phyloP scores from a whole-genome alignment of 2,329 filamentous ascomycete species.

The Falciphora oryzae region DNA sequence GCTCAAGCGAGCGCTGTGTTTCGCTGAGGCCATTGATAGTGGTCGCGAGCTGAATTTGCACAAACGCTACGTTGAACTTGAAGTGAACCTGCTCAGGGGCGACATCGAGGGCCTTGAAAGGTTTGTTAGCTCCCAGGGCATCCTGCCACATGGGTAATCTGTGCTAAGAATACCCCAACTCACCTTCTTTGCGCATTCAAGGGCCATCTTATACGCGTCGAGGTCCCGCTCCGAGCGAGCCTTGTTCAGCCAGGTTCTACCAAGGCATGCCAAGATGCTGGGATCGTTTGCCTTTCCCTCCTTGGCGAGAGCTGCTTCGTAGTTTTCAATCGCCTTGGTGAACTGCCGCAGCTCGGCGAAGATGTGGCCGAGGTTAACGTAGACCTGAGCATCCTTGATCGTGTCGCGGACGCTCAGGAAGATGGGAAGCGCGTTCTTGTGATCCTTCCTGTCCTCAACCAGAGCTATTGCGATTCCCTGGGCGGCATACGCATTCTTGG shows the following conservation, averaged over 20 bases:
- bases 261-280: slow-evolving; percentile 76
- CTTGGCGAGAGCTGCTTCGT: slow-evolving; percentile 77
- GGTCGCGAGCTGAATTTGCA: slow-evolving; percentile 89
- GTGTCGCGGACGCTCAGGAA: slow-evolving; percentile 89
- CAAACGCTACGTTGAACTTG: slow-evolving; percentile 96
- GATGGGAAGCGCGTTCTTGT: slow-evolving; percentile 73
- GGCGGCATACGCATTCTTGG: slow-evolving; percentile 91
- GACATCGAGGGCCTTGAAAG: slow-evolving; percentile 60
- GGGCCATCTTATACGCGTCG: slow-evolving; percentile 50
- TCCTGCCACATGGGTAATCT: background rate
- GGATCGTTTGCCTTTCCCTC: slow-evolving; percentile 70
- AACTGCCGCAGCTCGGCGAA: slow-evolving; percentile 89
- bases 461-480: slow-evolving; percentile 94
- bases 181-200: slow-evolving; percentile 60
- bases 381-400: slow-evolving; percentile 79
- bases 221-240: slow-evolving; percentile 59
- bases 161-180: background rate
- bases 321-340: slow-evolving; percentile 87
- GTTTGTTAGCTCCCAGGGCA: background rate
- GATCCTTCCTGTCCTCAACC: slow-evolving; percentile 90
- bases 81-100: slow-evolving; percentile 83
- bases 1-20: slow-evolving; percentile 67
- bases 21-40: slow-evolving; percentile 71
- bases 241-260: slow-evolving; percentile 79
- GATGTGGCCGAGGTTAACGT: slow-evolving; percentile 88